phyloP scores from a whole-genome alignment of 257 asterid genomes.

The Cordia subcordata region DNA sequence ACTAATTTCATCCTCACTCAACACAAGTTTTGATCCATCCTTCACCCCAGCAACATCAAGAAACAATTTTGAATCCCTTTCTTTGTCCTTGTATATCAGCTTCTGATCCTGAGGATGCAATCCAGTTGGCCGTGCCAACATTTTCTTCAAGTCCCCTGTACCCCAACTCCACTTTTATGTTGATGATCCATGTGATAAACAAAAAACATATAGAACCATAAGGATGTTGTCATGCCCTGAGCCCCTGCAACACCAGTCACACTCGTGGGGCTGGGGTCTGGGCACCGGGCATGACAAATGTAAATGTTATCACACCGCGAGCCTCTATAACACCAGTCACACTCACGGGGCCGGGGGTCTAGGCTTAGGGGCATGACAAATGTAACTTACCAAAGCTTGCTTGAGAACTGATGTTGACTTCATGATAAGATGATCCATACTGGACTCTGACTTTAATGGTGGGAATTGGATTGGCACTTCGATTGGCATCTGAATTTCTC shows the following conservation, averaged over 20 bases:
- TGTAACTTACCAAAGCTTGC: conserved; percentile 65
- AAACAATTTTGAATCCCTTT: conserved; percentile 65
- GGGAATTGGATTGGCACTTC: conserved; percentile 34
- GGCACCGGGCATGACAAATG: too few relatives aligned
- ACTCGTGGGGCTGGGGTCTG: too few relatives aligned
- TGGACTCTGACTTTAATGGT: conserved; percentile 61
- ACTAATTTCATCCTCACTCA: conserved; percentile 69
- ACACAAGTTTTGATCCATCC: conserved; percentile 57
- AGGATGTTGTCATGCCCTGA: too few relatives aligned
- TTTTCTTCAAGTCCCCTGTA: conserved; percentile 77
- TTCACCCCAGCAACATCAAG: conserved; percentile 70
- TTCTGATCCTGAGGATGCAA: conserved; percentile 63
- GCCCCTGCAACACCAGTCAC: too few relatives aligned
- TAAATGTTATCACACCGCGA: too few relatives aligned
- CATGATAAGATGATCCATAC: conserved; percentile 56
- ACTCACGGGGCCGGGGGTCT: too few relatives aligned
- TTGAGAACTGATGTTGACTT: conserved; percentile 60
- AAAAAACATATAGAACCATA: not conserved
- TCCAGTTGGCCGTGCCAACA: conserved; percentile 62
- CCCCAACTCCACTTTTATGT: not conserved
- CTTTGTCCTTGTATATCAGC: conserved; percentile 58
- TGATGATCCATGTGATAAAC: not conserved
- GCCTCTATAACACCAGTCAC: too few relatives aligned
- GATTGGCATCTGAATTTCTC: conserved; percentile 59
- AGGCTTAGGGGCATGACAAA: not conserved